Percentiles rank a stretch among this genome's conserved stretches.
phyloP scores from a whole-genome alignment of 176 grass and related monocot species.

The Lolium multiflorum region DNA sequence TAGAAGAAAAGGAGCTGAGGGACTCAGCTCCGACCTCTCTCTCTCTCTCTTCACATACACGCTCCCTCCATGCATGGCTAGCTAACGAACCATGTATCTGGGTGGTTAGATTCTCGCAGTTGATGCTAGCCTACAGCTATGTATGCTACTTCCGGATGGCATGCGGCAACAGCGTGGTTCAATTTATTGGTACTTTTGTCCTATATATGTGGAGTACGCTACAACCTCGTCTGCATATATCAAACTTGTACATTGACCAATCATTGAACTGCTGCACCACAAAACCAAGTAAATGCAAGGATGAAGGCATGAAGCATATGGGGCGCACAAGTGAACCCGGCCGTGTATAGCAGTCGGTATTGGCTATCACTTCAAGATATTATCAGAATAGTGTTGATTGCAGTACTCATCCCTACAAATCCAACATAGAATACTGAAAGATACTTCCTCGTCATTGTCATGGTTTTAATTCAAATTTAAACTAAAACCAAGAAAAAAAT shows the following conservation, averaged over 20 bases:
- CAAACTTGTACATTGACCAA: constrained; percentile 11
- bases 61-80: not conserved
- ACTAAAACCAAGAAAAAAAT: too few species aligned
- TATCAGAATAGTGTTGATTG: too few species aligned
- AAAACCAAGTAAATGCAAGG: not conserved
- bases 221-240: constrained; percentile 7
- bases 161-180: not conserved
- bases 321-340: not conserved
- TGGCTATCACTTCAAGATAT: not conserved
- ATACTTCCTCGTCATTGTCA: too few species aligned
- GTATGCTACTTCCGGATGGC: not conserved
- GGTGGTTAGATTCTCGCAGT: not conserved
- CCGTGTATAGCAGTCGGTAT: too few species aligned
- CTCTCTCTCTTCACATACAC: too few species aligned
- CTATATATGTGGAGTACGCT: not conserved
- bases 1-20: too few species aligned
- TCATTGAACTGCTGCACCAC: not conserved
- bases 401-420: too few species aligned
- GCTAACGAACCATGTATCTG: not conserved
- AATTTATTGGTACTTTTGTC: not conserved
- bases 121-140: not conserved
- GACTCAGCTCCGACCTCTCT: too few species aligned
- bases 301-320: not conserved
- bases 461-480: too few species aligned
- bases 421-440: too few species aligned